Evolutionary conservation across 768 basidiomycete species (phyloP).

Genomic region (Mycena capillaripes): DNA sequence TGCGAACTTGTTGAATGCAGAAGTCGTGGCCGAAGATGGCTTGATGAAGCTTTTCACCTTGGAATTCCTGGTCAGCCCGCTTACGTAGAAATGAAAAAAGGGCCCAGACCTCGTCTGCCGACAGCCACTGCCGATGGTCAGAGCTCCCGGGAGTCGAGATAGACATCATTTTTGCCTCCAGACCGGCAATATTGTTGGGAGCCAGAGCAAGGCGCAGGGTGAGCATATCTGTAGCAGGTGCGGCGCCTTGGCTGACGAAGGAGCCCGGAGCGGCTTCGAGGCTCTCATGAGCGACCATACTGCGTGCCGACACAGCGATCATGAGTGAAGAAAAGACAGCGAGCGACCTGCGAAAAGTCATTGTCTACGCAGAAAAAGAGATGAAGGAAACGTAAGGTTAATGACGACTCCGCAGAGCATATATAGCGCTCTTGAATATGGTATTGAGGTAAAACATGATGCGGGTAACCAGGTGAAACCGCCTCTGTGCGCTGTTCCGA

Average conservation of each 20-base stretch:
- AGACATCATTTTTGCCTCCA: background rate
- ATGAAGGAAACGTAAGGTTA: too few species aligned
- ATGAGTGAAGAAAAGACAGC: background rate
- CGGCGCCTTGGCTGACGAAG: slow-evolving; percentile 5
- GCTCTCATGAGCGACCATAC: background rate
- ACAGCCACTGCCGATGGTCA: background rate
- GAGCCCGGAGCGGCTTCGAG: background rate
- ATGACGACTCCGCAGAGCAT: too few species aligned
- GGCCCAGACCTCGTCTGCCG: too few species aligned
- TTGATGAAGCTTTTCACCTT: slow-evolving; percentile 6
- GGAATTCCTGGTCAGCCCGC: too few species aligned
- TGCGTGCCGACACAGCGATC: background rate
- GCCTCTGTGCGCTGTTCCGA: too few species aligned
- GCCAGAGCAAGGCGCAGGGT: slow-evolving; percentile 3
- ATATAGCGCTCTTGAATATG: too few species aligned
- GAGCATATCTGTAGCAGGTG: slow-evolving; percentile 1
- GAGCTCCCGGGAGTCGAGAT: background rate
- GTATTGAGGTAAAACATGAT: too few species aligned
- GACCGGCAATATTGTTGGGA: background rate
- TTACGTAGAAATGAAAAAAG: too few species aligned
- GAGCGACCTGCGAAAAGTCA: background rate
- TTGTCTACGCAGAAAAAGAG: too few species aligned
- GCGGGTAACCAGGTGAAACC: too few species aligned
- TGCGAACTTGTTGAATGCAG: slow-evolving; percentile 1
- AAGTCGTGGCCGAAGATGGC: background rate